A percentile compares a stretch with the other conserved stretches of the same genome.
These are phyloP conservation scores for Solanum sitiens DNA, from an alignment of 257 asterid species.

Conservation along the genomic window DNA sequence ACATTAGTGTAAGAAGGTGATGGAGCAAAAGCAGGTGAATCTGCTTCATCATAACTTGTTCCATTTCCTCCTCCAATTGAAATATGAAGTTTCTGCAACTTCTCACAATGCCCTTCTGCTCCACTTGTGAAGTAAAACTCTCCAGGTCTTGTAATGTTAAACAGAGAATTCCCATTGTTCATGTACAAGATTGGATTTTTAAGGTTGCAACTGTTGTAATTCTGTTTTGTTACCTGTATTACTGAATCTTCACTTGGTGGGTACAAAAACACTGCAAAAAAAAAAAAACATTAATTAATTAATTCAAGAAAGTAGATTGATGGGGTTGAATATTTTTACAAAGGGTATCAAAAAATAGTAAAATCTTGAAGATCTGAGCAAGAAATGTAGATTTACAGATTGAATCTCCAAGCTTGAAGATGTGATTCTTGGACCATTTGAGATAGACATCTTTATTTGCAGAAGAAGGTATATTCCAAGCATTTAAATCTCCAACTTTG, in stretches of 20 bases:
- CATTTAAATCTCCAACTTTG: conserved; percentile 72
- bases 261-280: conserved; percentile 72
- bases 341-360: not conserved
- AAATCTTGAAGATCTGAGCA: not conserved
- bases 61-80: conserved; percentile 62
- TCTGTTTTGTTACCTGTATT: conserved; percentile 50
- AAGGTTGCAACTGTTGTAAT: conserved; percentile 54
- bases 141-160: conserved; percentile 54
- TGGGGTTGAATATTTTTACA: not conserved
- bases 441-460: conserved; percentile 46
- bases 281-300: not conserved
- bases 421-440: conserved; percentile 55
- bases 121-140: conserved; percentile 78
- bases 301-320: not conserved
- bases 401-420: conserved; percentile 64
- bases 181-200: conserved; percentile 67
- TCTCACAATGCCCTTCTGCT: conserved; percentile 46
- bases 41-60: conserved; percentile 20
- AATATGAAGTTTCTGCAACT: conserved; percentile 60
- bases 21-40: conserved; percentile 38
- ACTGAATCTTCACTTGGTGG: conserved; percentile 96
- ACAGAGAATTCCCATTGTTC: conserved; percentile 75
- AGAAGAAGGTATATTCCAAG: conserved; percentile 64
- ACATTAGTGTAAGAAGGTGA: conserved; percentile 55
- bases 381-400: conserved; percentile 34